phyloP scores from a whole-genome alignment of 257 asterid species.

The Lycium ferocissimum region DNA sequence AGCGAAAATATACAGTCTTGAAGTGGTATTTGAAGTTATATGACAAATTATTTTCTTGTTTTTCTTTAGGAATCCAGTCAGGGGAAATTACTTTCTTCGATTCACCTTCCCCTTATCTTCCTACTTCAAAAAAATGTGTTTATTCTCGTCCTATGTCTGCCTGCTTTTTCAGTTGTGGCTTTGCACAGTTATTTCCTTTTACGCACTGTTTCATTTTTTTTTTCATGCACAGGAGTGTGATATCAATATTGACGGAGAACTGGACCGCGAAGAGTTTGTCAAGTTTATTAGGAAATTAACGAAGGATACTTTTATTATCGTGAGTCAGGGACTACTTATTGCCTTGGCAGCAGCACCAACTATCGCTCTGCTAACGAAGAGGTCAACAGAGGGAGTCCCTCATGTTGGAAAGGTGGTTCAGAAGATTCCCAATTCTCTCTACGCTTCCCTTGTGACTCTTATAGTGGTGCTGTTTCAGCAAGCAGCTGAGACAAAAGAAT shows the following conservation, averaged over 20 bases:
- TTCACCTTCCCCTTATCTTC: not conserved
- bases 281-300: slow-evolving; percentile 63
- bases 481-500: slow-evolving; percentile 40
- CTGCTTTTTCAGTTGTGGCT: not conserved
- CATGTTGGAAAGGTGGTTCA: slow-evolving; percentile 77
- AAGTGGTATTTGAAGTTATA: not conserved
- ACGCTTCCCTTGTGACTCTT: slow-evolving; percentile 79
- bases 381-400: slow-evolving; percentile 80
- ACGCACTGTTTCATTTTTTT: not conserved
- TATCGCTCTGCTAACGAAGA: slow-evolving; percentile 74
- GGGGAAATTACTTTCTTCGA: not conserved
- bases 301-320: slow-evolving; percentile 65
- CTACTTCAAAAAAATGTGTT: not conserved
- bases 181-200: not conserved
- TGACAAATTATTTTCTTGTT: not conserved
- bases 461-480: slow-evolving; percentile 66
- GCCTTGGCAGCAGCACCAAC: slow-evolving; percentile 83
- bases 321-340: slow-evolving; percentile 75
- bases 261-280: slow-evolving; percentile 72
- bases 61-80: not conserved
- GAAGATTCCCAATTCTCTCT: slow-evolving; percentile 75
- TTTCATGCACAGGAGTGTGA: slow-evolving; percentile 65
- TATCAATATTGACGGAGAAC: slow-evolving; percentile 75
- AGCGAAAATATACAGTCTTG: not conserved
- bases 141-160: not conserved